phyloP scores from a whole-genome alignment of 257 asterid genomes.

The Linderniella brevidens region DNA sequence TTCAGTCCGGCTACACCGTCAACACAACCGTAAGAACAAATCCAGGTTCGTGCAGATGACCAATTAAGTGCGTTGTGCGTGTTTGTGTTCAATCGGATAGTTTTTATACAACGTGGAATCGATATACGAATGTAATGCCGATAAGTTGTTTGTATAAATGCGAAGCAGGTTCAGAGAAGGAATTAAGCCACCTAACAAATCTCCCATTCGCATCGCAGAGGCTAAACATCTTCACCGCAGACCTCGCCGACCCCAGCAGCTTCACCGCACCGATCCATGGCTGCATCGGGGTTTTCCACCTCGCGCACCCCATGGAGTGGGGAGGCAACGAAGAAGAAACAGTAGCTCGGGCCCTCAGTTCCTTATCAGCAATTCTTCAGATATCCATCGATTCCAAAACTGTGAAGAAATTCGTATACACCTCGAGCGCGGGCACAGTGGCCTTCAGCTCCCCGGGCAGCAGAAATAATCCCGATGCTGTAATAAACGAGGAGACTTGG shows the following conservation, averaged over 20 bases:
- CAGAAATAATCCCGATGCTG: slow-evolving; percentile 2
- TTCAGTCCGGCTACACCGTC: too few species aligned
- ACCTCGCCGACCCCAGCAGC: slow-evolving; percentile 31
- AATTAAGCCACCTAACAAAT: slow-evolving; percentile 32
- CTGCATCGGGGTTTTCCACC: slow-evolving; percentile 57
- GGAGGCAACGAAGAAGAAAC: slow-evolving; percentile 28
- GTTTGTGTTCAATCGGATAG: too few species aligned
- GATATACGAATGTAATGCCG: too few species aligned
- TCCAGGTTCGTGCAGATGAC: too few species aligned
- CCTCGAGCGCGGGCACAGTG: slow-evolving; percentile 28
- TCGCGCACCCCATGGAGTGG: slow-evolving; percentile 52
- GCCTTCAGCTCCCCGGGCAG: slow-evolving; percentile 9
- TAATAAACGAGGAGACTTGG: slow-evolving; percentile 28
- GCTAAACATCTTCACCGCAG: slow-evolving; percentile 38
- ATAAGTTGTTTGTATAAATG: too few species aligned
- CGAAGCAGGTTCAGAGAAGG: slow-evolving; percentile 12
- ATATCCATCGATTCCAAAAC: slow-evolving; percentile 33
- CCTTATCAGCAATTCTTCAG: slow-evolving; percentile 20
- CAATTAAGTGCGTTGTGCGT: too few species aligned
- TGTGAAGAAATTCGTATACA: slow-evolving; percentile 32
- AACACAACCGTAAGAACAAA: too few species aligned
- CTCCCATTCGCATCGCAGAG: slow-evolving; percentile 38
- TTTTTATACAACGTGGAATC: too few species aligned
- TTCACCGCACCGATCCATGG: slow-evolving; percentile 39
- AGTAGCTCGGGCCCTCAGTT: slow-evolving; percentile 9